Base-by-base conservation (phyloP, 2,329 filamentous ascomycete genomes). In the Penicillium digitatum region DNA sequence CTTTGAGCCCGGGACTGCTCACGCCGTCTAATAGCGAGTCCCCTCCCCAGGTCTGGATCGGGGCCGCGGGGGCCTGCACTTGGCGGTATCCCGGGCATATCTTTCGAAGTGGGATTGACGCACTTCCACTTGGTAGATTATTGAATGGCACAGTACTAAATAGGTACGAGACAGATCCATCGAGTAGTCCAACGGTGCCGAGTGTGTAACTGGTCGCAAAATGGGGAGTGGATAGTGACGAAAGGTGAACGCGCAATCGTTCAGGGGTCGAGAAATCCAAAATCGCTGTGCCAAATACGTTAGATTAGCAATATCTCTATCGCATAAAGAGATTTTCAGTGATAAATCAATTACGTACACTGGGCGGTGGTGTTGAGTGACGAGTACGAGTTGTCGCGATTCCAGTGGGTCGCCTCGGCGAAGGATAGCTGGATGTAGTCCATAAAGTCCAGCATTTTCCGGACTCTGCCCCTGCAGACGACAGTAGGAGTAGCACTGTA, bases 151-250 rank as follows among this genome's bases (percentile, higher is more conserved):
- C 81, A 3, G 90, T 95, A 46, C 91, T 95, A 78, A 95, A 97
- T 51, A 99, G 84, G 75, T 97, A 99, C 14, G 92, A 95, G 54
- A 99, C 83, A n/a, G 91, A 96, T 71, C 94, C 94, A 76, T 97
- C 93, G 48, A 99, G 92, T 34, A 95, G 82, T 56, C 93, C 94
- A 16, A 95, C 83, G 39, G 87, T 95, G 57, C 91, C 90, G 42
- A 99, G 83, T 39, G 90, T 88, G 74, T 99, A 99, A 35, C 91
- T 93, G 16, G 92, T 95, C 24, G 92, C 93, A 67, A 97, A 96
- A 72, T 96, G 90, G 9, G 90, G 87, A 18, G 92, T 92, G 8
- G 92, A 90, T 29, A 99, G 86, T 8, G 94, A 95, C 8, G 93
- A 96, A 55, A 97, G 83, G 55, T 90, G 90, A 50, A 99, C 79